A percentile compares a stretch with the other conserved stretches of the same genome.
Evolutionary conservation across 192 early-diverging fungal genomes (phyloP).

Genomic region (Spizellomyces sp.): DNA sequence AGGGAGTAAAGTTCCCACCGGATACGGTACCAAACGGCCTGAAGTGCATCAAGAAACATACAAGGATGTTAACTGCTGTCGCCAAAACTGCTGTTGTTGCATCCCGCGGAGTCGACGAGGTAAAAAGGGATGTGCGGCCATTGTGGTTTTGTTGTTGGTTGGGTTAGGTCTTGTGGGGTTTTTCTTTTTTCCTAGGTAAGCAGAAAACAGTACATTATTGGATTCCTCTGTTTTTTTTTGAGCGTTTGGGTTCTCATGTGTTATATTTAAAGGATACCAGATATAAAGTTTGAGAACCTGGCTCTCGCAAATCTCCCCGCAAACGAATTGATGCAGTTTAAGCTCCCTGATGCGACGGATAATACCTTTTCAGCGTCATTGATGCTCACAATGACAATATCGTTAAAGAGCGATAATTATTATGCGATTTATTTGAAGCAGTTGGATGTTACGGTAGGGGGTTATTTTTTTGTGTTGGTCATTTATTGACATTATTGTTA

Average conservation of each 20-base stretch:
- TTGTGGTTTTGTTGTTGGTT: constrained; percentile 1
- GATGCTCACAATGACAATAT: constrained; percentile 7
- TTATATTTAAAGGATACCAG: too few species aligned
- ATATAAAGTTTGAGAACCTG: constrained; percentile 5
- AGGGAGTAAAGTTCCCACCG: background rate
- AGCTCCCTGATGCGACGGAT: constrained; percentile 5
- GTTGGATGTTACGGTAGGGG: background rate
- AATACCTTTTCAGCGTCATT: constrained; percentile 2
- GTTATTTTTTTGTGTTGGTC: too few species aligned
- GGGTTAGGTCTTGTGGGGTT: background rate
- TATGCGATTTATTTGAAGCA: constrained; percentile 3
- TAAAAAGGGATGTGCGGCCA: background rate
- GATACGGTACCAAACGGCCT: background rate
- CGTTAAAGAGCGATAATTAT: background rate
- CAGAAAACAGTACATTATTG: too few species aligned
- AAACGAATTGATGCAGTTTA: background rate
- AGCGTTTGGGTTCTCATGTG: background rate
- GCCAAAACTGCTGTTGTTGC: constrained; percentile 1
- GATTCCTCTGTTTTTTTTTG: background rate
- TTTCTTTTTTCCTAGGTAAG: constrained; percentile 18
- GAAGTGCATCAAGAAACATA: background rate
- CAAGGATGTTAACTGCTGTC: background rate
- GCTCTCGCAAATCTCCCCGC: background rate
- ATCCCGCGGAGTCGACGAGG: constrained; percentile 20
- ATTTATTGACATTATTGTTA: too few species aligned